phyloP scores from a whole-genome alignment of 2,329 filamentous ascomycete species.

The Curvularia hawaiiensis region DNA sequence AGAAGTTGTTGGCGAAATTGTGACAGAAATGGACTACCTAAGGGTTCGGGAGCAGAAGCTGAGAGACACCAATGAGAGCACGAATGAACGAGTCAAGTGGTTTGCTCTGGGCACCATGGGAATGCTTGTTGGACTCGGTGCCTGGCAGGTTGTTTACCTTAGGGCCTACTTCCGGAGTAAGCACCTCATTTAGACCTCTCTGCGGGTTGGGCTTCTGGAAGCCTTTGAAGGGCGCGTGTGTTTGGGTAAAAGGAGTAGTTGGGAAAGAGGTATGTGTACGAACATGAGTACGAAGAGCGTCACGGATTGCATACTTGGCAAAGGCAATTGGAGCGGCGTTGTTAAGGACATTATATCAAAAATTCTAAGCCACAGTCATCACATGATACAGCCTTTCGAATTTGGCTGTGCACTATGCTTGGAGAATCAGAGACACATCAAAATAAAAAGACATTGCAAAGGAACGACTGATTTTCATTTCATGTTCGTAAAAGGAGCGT shows the following conservation, averaged over 20 bases:
- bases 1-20: slow-evolving; percentile 87
- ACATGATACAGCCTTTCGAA: neutral
- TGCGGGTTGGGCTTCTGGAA: no score
- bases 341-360: slow-evolving; percentile 22
- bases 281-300: slow-evolving; percentile 1
- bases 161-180: slow-evolving; percentile 83
- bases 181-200: slow-evolving; percentile 55
- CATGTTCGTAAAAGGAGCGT: neutral
- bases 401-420: neutral
- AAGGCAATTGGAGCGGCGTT: slow-evolving; percentile 29
- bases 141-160: slow-evolving; percentile 97
- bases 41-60: slow-evolving; percentile 89
- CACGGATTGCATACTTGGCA: slow-evolving; percentile 26
- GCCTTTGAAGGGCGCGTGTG: neutral
- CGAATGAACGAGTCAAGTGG: slow-evolving; percentile 98
- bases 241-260: slow-evolving; percentile 5
- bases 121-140: slow-evolving; percentile 85
- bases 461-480: neutral
- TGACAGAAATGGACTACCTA: slow-evolving; percentile 95
- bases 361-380: slow-evolving; percentile 4
- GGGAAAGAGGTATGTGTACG: neutral
- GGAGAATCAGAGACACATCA: neutral
- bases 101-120: slow-evolving; percentile 95
- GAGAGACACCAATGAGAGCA: slow-evolving; percentile 98
- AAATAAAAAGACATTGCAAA: neutral